Conservation (phyloP, 768 basidiomycete species). For the Boletellus emodensis region DNA sequence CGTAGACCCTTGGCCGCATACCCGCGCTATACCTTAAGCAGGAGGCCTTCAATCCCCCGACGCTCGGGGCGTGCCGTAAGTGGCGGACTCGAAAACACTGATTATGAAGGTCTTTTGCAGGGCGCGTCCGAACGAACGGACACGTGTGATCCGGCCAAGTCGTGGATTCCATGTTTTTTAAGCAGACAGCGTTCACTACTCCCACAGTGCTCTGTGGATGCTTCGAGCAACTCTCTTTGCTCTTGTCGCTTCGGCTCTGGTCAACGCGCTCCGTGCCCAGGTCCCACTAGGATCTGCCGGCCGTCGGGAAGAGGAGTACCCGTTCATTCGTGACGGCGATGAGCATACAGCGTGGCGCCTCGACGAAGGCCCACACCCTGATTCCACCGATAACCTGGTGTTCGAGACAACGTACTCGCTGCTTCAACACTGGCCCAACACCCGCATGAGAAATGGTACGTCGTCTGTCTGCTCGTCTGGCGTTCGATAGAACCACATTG, state of each 20-base stretch:
- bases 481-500: background rate
- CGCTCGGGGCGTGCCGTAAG: too few species aligned
- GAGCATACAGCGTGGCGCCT: constrained; percentile 17
- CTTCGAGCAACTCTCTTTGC: background rate
- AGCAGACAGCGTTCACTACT: background rate
- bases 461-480: background rate
- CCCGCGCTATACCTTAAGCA: too few species aligned
- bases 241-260: background rate
- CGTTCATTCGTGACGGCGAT: background rate
- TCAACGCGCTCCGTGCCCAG: background rate
- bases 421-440: constrained; percentile 40
- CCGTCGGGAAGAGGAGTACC: background rate
- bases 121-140: too few species aligned
- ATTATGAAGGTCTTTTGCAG: too few species aligned
- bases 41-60: too few species aligned
- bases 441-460: constrained; percentile 33
- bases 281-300: background rate
- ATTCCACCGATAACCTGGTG: constrained; percentile 33
- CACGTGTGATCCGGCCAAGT: too few species aligned
- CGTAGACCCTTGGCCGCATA: too few species aligned
- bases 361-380: constrained; percentile 10
- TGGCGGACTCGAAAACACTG: too few species aligned
- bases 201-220: background rate
- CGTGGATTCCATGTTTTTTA: too few species aligned
- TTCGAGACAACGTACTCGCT: constrained; percentile 34